Evolutionary conservation across 306 rosid species (phyloP).

Genomic region (Trifolium dubium): DNA sequence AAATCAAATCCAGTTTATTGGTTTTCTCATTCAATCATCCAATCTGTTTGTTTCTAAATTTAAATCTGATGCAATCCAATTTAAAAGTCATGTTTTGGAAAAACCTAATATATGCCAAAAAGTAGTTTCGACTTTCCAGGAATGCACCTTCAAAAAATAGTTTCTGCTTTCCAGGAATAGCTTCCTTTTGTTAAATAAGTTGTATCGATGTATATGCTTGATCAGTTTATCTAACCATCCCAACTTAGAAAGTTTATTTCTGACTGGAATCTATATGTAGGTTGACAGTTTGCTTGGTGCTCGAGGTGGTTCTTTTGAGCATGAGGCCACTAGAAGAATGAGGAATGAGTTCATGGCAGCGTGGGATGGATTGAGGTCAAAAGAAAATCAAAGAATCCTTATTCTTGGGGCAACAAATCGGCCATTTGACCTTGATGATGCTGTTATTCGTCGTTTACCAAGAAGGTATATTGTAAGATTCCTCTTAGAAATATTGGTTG

Average conservation of each 20-base stretch:
- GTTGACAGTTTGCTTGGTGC: conserved; percentile 99
- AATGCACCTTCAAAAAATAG: conserved; percentile 2
- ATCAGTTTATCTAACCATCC: conserved; percentile 8
- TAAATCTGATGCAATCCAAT: background rate
- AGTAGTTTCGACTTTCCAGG: conserved; percentile 3
- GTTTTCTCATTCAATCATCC: background rate
- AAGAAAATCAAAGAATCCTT: conserved; percentile 90
- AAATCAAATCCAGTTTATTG: background rate
- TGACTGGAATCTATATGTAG: conserved; percentile 51
- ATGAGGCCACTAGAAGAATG: conserved; percentile 99
- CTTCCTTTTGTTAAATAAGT: background rate
- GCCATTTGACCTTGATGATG: conserved; percentile 98
- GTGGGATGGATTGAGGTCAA: conserved; percentile 98
- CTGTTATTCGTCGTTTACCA: conserved; percentile 97
- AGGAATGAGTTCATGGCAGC: conserved; percentile 99
- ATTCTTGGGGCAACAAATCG: conserved; percentile 97
- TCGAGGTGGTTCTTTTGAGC: conserved; percentile 97
- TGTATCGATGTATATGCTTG: conserved; percentile 19
- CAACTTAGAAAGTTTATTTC: conserved; percentile 25
- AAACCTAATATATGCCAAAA: background rate
- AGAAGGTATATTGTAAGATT: conserved; percentile 63
- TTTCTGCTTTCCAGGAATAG: conserved; percentile 14
- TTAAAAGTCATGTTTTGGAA: background rate
- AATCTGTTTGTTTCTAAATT: background rate
- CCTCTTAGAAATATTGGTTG: conserved; percentile 17